A percentile compares a stretch with the other conserved stretches of the same genome.
These are phyloP conservation scores for Cyclotella distinguenda DNA, from an alignment of 108 stramenopile genomes.

Conservation along the genomic window DNA sequence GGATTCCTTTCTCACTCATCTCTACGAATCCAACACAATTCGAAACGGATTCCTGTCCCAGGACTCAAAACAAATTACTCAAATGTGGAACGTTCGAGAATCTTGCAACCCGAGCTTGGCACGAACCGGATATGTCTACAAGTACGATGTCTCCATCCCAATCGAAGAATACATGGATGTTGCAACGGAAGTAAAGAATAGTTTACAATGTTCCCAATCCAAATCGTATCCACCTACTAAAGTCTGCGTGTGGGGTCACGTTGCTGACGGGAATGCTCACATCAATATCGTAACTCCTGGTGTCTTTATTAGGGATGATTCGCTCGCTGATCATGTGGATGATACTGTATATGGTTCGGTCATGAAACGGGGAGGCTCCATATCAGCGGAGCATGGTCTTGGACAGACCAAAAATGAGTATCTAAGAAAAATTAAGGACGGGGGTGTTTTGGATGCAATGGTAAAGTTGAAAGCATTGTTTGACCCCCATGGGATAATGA, in stretches of 20 bases:
- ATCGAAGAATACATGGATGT: constrained; percentile 70
- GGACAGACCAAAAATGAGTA: constrained; percentile 87
- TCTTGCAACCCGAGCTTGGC: constrained; percentile 62
- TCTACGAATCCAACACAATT: constrained; percentile 53
- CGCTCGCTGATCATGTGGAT: constrained; percentile 58
- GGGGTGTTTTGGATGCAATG: constrained; percentile 57
- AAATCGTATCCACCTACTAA: constrained; percentile 33
- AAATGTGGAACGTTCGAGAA: constrained; percentile 82
- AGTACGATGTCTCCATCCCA: constrained; percentile 94
- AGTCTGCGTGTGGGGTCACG: constrained; percentile 78
- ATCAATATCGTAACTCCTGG: constrained; percentile 82
- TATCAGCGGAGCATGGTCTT: constrained; percentile 98
- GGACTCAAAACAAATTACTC: constrained; percentile 66
- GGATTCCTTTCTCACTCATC: constrained; percentile 72
- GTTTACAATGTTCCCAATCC: constrained; percentile 51
- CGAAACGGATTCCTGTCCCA: constrained; percentile 85
- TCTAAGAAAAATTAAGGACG: constrained; percentile 50
- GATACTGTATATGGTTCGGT: constrained; percentile 74
- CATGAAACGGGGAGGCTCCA: constrained; percentile 79
- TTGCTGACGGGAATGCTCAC: constrained; percentile 96
- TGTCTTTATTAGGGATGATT: constrained; percentile 41
- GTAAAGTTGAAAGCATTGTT: constrained; percentile 58
- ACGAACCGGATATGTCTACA: constrained; percentile 75
- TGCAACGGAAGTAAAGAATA: constrained; percentile 53
- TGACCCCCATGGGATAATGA: constrained; percentile 81